A percentile compares a stretch with the other conserved stretches of the same genome.
These are phyloP conservation scores for Earliella scabrosa DNA, from an alignment of 1,284 basidiomycete species.

Conservation along the genomic window DNA sequence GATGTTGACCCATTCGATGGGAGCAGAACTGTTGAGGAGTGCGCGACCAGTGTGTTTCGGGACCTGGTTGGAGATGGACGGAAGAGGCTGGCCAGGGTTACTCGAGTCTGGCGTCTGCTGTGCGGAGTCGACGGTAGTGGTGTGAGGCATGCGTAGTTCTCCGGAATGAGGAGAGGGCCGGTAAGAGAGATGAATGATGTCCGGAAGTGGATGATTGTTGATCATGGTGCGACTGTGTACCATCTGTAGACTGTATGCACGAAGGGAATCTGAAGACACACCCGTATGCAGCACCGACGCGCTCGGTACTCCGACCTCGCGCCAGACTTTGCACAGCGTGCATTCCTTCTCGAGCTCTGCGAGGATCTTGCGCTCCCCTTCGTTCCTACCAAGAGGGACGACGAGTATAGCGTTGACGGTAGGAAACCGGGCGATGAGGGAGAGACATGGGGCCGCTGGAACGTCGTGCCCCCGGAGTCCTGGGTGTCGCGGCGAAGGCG, in stretches of 20 bases:
- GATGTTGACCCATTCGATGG: constrained; percentile 85
- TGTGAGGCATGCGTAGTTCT: constrained; percentile 58
- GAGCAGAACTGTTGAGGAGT: constrained; percentile 64
- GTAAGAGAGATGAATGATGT: constrained; percentile 79
- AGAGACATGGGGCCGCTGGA: constrained; percentile 58
- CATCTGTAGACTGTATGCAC: constrained; percentile 43
- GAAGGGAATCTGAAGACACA: no score
- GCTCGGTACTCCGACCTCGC: constrained; percentile 69
- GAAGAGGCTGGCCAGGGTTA: constrained; percentile 36
- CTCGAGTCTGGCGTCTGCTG: constrained; percentile 17
- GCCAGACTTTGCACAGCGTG: constrained; percentile 76
- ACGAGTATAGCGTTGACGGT: constrained; percentile 69
- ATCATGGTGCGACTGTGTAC: constrained; percentile 70
- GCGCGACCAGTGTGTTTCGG: constrained; percentile 38
- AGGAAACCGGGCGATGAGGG: constrained; percentile 71
- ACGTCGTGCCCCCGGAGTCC: constrained; percentile 20
- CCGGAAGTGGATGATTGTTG: constrained; percentile 84
- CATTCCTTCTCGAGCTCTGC: constrained; percentile 66
- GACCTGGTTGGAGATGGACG: constrained; percentile 44
- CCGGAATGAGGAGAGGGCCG: constrained; percentile 76
- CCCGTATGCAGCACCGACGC: constrained; percentile 82
- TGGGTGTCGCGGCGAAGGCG: constrained; percentile 37
- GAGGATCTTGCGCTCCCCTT: constrained; percentile 65
- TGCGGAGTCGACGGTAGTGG: constrained; percentile 31
- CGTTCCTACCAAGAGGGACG: constrained; percentile 72